Conservation (phyloP, 2,329 filamentous ascomycete species). For the Pseudogymnoascus sp. region DNA sequence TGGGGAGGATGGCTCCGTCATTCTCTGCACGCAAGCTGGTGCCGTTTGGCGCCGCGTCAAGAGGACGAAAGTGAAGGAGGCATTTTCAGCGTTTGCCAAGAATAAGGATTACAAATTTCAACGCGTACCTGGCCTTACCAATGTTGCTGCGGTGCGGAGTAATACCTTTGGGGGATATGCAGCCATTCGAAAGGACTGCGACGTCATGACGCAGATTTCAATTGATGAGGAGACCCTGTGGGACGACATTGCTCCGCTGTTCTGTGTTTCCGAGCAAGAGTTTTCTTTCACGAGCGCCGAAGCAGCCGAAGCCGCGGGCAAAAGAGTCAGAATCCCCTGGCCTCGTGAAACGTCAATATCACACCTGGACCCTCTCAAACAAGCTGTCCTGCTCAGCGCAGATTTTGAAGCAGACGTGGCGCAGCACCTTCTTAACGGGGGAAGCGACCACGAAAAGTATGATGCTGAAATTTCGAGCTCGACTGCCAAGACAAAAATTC, state of each 20-base stretch:
- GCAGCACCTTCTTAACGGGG: conserved; percentile 38
- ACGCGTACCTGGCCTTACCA: conserved; percentile 77
- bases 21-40: conserved; percentile 85
- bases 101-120: conserved; percentile 92
- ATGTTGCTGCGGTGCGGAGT: conserved; percentile 74
- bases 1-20: conserved; percentile 87
- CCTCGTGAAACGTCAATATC: conserved; percentile 39
- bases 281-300: conserved; percentile 27
- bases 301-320: conserved; percentile 33
- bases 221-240: conserved; percentile 62
- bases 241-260: conserved; percentile 62
- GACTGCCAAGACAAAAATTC: conserved; percentile 41
- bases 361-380: conserved; percentile 42
- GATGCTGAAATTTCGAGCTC: background rate
- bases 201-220: conserved; percentile 62
- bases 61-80: conserved; percentile 69
- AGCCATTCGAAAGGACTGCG: conserved; percentile 74
- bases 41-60: conserved; percentile 88
- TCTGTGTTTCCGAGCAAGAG: conserved; percentile 57
- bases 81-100: conserved; percentile 28
- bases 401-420: conserved; percentile 57
- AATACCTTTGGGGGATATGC: conserved; percentile 87
- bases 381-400: conserved; percentile 50
- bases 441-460: conserved; percentile 32
- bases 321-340: conserved; percentile 32